phyloP scores from a whole-genome alignment of 2,329 filamentous ascomycete species.

The Colletotrichum plurivorum region DNA sequence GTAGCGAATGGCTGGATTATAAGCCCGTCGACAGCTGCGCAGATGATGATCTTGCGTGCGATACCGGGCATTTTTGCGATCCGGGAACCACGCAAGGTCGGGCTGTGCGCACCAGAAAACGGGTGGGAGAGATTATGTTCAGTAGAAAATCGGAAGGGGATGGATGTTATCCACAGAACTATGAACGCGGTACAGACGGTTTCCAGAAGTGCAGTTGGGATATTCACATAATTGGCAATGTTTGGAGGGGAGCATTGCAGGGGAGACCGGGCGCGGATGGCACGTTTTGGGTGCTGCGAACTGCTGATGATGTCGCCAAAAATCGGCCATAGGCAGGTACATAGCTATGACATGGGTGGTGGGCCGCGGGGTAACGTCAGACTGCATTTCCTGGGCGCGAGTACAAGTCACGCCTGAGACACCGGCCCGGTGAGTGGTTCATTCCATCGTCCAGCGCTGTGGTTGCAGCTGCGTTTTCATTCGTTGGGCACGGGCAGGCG shows the following conservation, averaged over 20 bases:
- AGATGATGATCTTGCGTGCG: conserved; percentile 84
- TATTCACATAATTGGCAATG: conserved; percentile 14
- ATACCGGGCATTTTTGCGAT: conserved; percentile 76
- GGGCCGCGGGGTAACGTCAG: conserved; percentile 40
- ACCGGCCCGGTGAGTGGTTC: conserved; percentile 24
- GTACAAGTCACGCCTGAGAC: conserved; percentile 33
- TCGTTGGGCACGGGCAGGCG: not conserved
- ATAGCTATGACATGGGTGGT: conserved; percentile 41
- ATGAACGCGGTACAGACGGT: not conserved
- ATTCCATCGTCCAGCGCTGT: not conserved
- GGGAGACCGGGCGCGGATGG: conserved; percentile 15
- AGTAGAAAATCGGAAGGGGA: not conserved
- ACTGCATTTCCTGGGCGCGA: conserved; percentile 14
- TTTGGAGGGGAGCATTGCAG: conserved; percentile 8
- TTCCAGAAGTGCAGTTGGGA: not conserved
- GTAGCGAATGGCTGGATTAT: conserved; percentile 80
- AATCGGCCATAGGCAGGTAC: not conserved
- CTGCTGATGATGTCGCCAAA: conserved; percentile 38
- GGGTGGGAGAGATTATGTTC: not conserved
- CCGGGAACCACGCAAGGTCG: conserved; percentile 1
- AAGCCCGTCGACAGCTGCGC: conserved; percentile 86
- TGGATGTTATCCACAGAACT: not conserved
- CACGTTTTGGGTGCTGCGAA: conserved; percentile 24
- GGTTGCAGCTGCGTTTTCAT: conserved; percentile 8
- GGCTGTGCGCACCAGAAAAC: conserved; percentile 13